Evolutionary conservation across 129 eudicot genomes (phyloP), one percentile per base, ranked within the genome.

Genomic region (Oenanthe sinensis): DNA sequence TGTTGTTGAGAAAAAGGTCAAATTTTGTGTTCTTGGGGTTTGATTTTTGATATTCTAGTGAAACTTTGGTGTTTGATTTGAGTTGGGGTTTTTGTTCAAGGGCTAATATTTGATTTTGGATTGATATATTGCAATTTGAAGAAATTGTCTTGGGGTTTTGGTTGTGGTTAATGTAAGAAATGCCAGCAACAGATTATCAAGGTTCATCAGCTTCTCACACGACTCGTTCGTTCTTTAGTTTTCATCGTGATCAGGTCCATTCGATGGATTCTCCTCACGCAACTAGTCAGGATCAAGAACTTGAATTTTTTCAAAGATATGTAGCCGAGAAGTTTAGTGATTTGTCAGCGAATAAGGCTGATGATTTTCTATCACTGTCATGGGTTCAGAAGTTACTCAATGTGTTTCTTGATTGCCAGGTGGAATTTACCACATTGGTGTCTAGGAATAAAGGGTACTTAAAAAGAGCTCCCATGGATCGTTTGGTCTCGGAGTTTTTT

Each of bases 381-480:
- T 93, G 98, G 98, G 79, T 91, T 24, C 85, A 82, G 0, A 93
- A 89, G 42, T 90, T 93, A 24, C 79, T 93, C 3, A 88, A 89
- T 74, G 89, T 87, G 8, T 93, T 93, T 84, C 82, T 90, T n/a
- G 81, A 80, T 81, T 85, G 88, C 75, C 91, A 90, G 45, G 88
- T 82, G 26, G 88, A 87, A 65, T 90, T 90, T 75, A 79, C 75
- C 9, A 65, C 67, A 12, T 82, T 90, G 3, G 37, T 90, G 28
- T 84, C 81, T 15, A 85, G 82, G 60, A 85, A 85, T 76, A 77
- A 62, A 72, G 80, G 43, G 9, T 14, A 15, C 48, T 49, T 87
- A 20, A 86, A 60, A 40, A 78, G 39, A 28, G 68, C 86, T 8
- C 93, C 93, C 0, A 75, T 85, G 86, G 96, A 90, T 54, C 75